Evolutionary conservation across 192 early-diverging fungal species (phyloP), one percentile per base, ranked within the genome.

Genomic region (Jimgerdemannia flammicorona): DNA sequence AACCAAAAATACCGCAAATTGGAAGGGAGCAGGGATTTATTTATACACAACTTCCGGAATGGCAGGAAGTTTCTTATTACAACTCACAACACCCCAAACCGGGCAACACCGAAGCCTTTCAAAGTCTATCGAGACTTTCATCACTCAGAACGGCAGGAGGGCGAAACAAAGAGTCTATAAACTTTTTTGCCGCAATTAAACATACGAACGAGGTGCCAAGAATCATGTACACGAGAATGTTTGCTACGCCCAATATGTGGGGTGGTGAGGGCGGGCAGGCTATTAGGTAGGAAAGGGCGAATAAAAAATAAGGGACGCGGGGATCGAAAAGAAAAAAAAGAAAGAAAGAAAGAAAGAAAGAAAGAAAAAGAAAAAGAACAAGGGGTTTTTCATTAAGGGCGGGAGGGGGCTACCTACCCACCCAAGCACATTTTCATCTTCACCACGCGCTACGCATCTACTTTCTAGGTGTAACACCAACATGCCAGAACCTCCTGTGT

Each of bases 381-480:
- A 14, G 14, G 49, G 14, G 49, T 0, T 29, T 29, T 29, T 29
- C 29, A 29, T 29, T 29, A 59, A 59, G 49, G 49, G 49, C 6
- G 14, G 49, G 49, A 59, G 49, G 8, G 49, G 49, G 49, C 0
- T 6, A 59, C 14, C 6, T 59, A 59, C 6, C 49, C 49, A 59
- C 49, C 49, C 8, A 59, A 29, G 29, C 14, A 59, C 14, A 59
- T 59, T 14, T 6, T 59, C 49, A 59, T 14, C 49, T 10, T 14
- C 6, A 59, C 14, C 49, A 59, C 49, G 14, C 49, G 8, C 8
- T 59, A 59, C 14, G 14, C 8, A 59, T 59, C 68, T 79, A 79
- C 43, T 11, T 17, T 40, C 69, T 80, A 8, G 79, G 79, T 29
- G 76, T n/a, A 42, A 80, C 76, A 4, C 79, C 79, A 49, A 80